Base-by-base conservation (phyloP, 179 eudicot genomes). In the Vitellaria paradoxa region DNA sequence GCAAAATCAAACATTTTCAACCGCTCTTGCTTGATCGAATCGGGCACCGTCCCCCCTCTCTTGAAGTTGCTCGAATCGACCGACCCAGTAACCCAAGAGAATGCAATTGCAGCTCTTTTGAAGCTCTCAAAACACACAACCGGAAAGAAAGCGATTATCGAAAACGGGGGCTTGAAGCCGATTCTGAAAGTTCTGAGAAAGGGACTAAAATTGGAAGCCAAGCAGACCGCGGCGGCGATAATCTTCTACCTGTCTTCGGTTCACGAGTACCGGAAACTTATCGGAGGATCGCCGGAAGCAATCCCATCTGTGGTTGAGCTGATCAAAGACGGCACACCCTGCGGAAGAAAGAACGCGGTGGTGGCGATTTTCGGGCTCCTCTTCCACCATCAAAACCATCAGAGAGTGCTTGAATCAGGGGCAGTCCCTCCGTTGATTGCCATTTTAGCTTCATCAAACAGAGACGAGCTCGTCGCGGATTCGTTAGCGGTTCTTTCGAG, bases 281-380 rank as follows among this genome's bases (percentile, higher is more conserved):
- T 94, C 23, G 98, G 98, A 3, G 83, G 84, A 5, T 82, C 81
- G 0, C 66, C 82, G 10, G 87, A 81, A 47, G 86, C 86, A 0
- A 84, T 94, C 52, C 86, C 91, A 11, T 82, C 90, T 3, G 59
- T 94, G 67, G 77, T 85, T 20, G 89, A 93, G 73, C 72, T 91
- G 9, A 82, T 93, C 57, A 79, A 75, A 53, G 82, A 85, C 0
- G 98, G 97, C 6, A 81, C 93, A 2, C 60, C 69, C 8, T 85
- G 85, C 21, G 95, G 96, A 4, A 93, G 91, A 61, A 94, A 89
- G 88, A 93, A 94, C 49, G 87, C 97, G 7, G 70, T 94, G 37
- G 97, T 87, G 3, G 97, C 98, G 0, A 81, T 91, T 12, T 93
- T 84, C 68, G 94, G 90, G 65, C 81, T 94, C 6, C 78, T 93